These are phyloP conservation scores for Zygosaccharomyces bisporus DNA, from an alignment of 805 yeast genomes.

Conservation along the genomic window DNA sequence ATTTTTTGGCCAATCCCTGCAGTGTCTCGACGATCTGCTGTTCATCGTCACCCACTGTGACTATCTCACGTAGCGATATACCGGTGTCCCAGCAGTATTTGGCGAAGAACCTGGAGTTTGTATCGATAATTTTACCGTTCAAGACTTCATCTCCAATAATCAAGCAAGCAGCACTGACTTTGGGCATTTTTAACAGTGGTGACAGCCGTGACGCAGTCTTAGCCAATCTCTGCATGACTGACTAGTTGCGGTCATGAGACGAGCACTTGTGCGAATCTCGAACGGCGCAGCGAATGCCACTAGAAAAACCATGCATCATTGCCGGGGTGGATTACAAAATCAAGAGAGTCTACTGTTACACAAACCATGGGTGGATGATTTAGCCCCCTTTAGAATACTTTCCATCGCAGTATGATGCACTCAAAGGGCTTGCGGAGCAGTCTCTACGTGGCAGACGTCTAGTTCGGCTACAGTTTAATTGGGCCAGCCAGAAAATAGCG, in stretches of 20 bases:
- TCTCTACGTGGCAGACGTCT: too few species aligned
- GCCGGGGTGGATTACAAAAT: too few species aligned
- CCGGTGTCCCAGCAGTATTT: slow-evolving; percentile 64
- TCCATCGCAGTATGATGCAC: too few species aligned
- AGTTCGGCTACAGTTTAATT: too few species aligned
- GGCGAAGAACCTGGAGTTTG: slow-evolving; percentile 72
- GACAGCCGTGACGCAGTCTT: neutral
- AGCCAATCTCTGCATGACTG: neutral
- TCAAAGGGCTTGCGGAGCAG: too few species aligned
- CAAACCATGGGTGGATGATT: too few species aligned
- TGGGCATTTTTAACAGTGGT: slow-evolving; percentile 19
- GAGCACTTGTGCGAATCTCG: neutral
- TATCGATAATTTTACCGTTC: slow-evolving; percentile 78
- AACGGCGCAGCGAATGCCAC: neutral
- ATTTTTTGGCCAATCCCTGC: slow-evolving; percentile 41
- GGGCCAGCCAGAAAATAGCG: too few species aligned
- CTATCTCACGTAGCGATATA: slow-evolving; percentile 59
- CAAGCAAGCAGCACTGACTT: slow-evolving; percentile 35
- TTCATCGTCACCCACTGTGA: slow-evolving; percentile 75
- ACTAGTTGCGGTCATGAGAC: neutral
- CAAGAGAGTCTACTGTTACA: too few species aligned
- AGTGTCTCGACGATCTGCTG: slow-evolving; percentile 57
- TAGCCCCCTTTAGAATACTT: too few species aligned
- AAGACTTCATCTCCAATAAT: slow-evolving; percentile 83
- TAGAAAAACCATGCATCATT: neutral